A percentile compares a stretch with the other conserved stretches of the same genome.
Evolutionary conservation across 176 grass and related monocot genomes (phyloP).

Genomic region (Raddia guianensis): DNA sequence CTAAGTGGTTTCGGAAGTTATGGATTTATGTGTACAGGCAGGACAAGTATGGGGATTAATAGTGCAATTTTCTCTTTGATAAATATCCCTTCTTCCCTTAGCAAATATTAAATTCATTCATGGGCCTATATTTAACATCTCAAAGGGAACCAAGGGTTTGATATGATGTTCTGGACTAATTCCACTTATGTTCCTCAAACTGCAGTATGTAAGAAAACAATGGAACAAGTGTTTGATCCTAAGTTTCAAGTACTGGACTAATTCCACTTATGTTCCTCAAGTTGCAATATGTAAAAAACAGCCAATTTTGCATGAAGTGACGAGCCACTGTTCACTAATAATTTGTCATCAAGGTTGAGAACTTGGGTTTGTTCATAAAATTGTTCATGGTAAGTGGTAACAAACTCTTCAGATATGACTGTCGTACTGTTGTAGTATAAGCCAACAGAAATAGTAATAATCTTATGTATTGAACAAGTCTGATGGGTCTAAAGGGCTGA

Average conservation of each 20-base stretch:
- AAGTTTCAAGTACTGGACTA: not conserved
- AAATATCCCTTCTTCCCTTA: not conserved
- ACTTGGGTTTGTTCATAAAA: too few relatives aligned
- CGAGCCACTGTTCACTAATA: too few relatives aligned
- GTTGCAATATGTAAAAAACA: not conserved
- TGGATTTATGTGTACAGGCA: too few relatives aligned
- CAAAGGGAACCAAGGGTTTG: not conserved
- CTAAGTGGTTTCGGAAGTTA: too few relatives aligned
- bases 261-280: not conserved
- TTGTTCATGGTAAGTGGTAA: too few relatives aligned
- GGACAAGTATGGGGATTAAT: too few relatives aligned
- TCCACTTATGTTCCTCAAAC: too few relatives aligned
- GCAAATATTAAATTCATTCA: not conserved
- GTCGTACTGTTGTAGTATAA: not conserved
- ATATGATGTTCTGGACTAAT: too few relatives aligned
- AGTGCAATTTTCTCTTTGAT: too few relatives aligned
- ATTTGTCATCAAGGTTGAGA: too few relatives aligned
- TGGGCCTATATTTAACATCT: not conserved
- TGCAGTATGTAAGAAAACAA: too few relatives aligned
- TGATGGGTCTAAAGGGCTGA: not conserved
- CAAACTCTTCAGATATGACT: not conserved
- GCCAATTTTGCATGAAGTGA: not conserved
- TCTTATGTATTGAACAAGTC: not conserved
- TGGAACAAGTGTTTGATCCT: too few relatives aligned
- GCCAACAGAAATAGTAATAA: not conserved